Base-by-base conservation (phyloP, 768 basidiomycete species). In the Pleurotus cornucopiae region DNA sequence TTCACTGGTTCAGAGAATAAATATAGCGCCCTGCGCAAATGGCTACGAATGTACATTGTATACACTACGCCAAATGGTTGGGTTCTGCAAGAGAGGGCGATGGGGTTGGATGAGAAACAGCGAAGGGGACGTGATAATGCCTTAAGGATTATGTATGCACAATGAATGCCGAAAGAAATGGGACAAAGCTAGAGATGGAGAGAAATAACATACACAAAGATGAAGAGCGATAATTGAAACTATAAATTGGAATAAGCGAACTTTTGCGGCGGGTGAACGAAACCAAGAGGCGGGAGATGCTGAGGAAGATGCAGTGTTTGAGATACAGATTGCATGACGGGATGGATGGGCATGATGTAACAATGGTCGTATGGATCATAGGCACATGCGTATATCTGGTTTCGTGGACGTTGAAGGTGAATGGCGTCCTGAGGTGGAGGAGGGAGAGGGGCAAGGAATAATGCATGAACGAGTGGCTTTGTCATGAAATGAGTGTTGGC, bases 101-200 rank as follows among this genome's bases (percentile, higher is more conserved):
- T 5, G 41, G 39, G 37, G 23, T 44, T 2, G 6, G 20, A 21
- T 12, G 41, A n/a, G n/a, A 66, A 66, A 64, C 65, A 68, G 60
- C 62, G 57, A 66, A 65, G 63, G 57, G 58, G 60, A 64, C 61
- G 64, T 58, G 61, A 61, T 55, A 62, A 56, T 47, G 46, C 46
- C 30, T 49, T 16, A 49, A 38, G 39, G 34, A 54, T 26, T 40
- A 55, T 44, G 58, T 55, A 58, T 39, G 41, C 48, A 49, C 48
- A 34, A 12, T 21, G 46, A 48, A 55, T 23, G 58, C 46, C 53
- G 53, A 57, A 68, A 62, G 59, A 53, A 60, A 63, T 41, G 64
- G 64, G 41, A 60, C 56, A 66, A 67, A 65, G 63, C 65, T 46
- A 46, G 60, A 60, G 41, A 58, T 51, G 37, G 47, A 57, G 57